Conservation (phyloP, 495 filamentous ascomycete genomes). For the Tuber magnatum region DNA sequence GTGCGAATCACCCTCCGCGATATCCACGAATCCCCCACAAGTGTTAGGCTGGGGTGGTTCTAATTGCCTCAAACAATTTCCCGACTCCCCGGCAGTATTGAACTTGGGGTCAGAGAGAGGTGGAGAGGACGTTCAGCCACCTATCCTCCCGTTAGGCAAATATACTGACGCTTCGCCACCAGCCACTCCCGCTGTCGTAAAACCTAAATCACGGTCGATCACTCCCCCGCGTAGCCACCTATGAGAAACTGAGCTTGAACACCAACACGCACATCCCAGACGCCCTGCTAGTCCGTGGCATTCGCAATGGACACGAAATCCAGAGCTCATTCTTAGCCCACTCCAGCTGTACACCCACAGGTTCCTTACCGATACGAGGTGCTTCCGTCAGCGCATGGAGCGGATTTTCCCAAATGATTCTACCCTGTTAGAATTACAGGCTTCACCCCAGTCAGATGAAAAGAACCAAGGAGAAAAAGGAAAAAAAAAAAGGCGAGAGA, state of each 20-base stretch:
- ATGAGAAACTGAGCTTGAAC: not conserved
- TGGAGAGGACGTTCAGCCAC: not conserved
- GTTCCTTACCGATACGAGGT: not conserved
- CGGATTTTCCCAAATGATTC: not conserved
- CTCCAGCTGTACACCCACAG: not conserved
- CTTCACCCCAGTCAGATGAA: not conserved
- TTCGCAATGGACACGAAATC: not conserved
- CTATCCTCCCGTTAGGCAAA: not conserved
- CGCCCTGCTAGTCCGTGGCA: not conserved
- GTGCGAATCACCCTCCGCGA: not conserved
- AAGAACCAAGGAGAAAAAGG: not conserved
- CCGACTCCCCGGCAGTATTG: not conserved
- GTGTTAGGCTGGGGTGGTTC: not conserved
- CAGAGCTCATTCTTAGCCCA: not conserved
- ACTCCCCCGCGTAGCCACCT: not conserved
- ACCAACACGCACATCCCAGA: not conserved
- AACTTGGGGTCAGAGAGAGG: not conserved
- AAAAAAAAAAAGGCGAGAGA: not conserved
- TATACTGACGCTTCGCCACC: not conserved
- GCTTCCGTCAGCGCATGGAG: not conserved
- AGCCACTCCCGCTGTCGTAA: not conserved
- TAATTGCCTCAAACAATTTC: not conserved
- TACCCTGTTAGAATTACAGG: not conserved
- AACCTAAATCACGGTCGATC: not conserved
- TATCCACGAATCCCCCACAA: not conserved